Base-by-base conservation (phyloP, 2,329 filamentous ascomycete genomes). In the Zarea fungicola region DNA sequence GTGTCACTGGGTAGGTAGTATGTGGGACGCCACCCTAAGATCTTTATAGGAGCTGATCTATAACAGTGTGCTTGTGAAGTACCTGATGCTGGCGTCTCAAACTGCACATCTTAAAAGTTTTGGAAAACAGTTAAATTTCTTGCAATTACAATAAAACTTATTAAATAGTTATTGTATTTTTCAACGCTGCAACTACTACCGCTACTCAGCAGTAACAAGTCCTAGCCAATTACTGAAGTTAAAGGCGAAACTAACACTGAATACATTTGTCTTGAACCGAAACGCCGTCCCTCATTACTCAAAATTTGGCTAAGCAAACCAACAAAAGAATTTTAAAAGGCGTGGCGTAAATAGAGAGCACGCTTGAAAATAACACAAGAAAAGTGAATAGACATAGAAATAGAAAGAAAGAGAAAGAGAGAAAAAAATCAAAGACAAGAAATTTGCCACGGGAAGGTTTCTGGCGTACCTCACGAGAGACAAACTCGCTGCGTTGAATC, bases 221-320 rank as follows among this genome's bases (percentile, higher is more conserved):
- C 43, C 18, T 46, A 46, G 34, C 43, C 43, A 39, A 46, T n/a
- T 39, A 37, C 43, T 25, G 34, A 46, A 31, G 35, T 32, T 45
- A 37, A 31, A 35, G n/a, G n/a, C 35, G 31, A 39, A 35, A 28
- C 34, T 19, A 32, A 35, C 43, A 37, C 43, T 23, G 22, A 39
- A 39, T 39, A 32, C 34, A 31, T 31, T n/a, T n/a, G 34, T 46
- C 19, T 23, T 46, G 43, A 32, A 34, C 43, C n/a, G n/a, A 23
- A 46, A 46, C 43, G 43, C 43, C 43, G 23, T 23, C 42, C 34
- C 43, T 46, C 43, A n/a, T 39, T 46, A 46, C 34, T 46, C 43
- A 46, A 46, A 39, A 43, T 18, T 22, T 28, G 19, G 35, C 11
- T 19, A 16, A n/a, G n/a, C n/a, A n/a, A n/a, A n/a, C n/a, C n/a